phyloP scores from a whole-genome alignment of 139 green algal genomes.

The Mesotaenium endlicherianum region DNA sequence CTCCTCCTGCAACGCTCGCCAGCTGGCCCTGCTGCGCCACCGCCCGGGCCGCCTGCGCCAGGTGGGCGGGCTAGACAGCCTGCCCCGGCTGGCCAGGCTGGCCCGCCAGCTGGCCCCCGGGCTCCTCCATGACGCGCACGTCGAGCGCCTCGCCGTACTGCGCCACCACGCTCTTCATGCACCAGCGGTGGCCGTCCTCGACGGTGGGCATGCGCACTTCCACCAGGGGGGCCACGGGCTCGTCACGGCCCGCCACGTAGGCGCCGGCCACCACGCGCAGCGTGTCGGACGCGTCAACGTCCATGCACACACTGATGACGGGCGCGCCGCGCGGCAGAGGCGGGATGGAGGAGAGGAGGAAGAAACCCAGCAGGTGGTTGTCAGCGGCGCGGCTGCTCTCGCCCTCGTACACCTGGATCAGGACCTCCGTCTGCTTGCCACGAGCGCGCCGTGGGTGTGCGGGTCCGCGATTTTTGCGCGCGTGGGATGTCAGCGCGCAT shows the following conservation, averaged over 20 bases:
- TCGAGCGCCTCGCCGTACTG: neutral
- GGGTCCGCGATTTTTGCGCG: too few species aligned
- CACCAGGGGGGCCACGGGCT: neutral
- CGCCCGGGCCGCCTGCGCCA: too few species aligned
- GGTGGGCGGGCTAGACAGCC: too few species aligned
- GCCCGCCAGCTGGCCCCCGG: too few species aligned
- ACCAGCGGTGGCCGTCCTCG: neutral
- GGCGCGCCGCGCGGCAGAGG: neutral
- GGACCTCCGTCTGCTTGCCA: conserved; percentile 14
- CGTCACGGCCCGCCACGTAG: neutral
- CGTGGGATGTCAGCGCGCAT: too few species aligned
- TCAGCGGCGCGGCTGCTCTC: neutral
- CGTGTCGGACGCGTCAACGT: conserved; percentile 16
- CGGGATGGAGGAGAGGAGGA: conserved; percentile 13
- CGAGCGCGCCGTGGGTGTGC: too few species aligned
- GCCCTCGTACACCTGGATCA: conserved; percentile 35
- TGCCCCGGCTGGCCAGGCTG: too few species aligned
- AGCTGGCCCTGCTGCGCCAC: too few species aligned
- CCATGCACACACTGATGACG: conserved; percentile 15
- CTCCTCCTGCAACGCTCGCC: too few species aligned
- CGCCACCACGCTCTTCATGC: neutral
- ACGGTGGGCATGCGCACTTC: neutral
- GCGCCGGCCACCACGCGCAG: conserved; percentile 3
- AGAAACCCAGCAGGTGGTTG: conserved; percentile 15
- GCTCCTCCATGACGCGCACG: too few species aligned